phyloP scores from a whole-genome alignment of 2,329 filamentous ascomycete species.

The Hirsutella thompsonii region DNA sequence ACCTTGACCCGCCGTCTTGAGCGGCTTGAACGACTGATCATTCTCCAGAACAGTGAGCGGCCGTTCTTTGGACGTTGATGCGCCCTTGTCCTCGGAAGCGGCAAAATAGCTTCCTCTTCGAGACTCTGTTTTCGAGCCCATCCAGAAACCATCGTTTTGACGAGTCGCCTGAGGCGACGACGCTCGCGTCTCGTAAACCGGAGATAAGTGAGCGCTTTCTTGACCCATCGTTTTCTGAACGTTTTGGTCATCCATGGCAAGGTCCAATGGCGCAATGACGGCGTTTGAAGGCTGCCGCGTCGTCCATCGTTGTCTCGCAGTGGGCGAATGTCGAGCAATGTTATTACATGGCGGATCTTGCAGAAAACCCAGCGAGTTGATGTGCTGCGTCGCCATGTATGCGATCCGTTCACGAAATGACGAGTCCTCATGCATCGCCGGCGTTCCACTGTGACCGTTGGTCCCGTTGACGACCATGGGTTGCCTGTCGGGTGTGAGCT shows the following conservation, averaged over 20 bases:
- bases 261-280: conserved; percentile 41
- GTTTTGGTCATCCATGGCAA: conserved; percentile 34
- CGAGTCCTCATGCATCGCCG: conserved; percentile 18
- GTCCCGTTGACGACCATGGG: conserved; percentile 24
- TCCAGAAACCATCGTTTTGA: conserved; percentile 31
- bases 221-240: conserved; percentile 18
- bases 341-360: conserved; percentile 18
- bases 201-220: conserved; percentile 48
- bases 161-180: conserved; percentile 53
- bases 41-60: conserved; percentile 5
- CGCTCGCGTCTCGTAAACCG: conserved; percentile 61
- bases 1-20: conserved; percentile 7
- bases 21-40: conserved; percentile 14
- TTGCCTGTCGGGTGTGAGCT: conserved; percentile 10
- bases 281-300: conserved; percentile 32
- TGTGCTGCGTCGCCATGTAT: conserved; percentile 22
- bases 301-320: conserved; percentile 22
- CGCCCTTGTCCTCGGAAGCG: background rate
- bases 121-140: conserved; percentile 11
- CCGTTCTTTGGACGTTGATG: background rate
- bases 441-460: conserved; percentile 6
- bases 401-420: conserved; percentile 29
- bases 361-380: conserved; percentile 12
- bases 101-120: conserved; percentile 1
- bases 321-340: conserved; percentile 17